Conservation (phyloP, 1,139 yeast species). For the Sugiyamaella castrensis region DNA sequence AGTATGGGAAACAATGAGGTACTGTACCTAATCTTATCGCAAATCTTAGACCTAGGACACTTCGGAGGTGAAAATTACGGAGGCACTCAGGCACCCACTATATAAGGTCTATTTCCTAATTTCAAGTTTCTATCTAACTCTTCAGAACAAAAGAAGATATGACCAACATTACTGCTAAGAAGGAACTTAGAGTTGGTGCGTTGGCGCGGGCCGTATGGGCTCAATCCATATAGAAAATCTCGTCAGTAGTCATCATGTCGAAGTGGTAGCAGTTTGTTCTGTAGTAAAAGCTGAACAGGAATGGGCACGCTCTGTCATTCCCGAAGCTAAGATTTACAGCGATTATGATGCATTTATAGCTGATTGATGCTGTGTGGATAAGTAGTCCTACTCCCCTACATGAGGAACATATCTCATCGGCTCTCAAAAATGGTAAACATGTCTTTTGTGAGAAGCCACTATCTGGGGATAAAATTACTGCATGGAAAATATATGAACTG, state of each 20-base stretch:
- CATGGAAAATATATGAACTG: slow-evolving; percentile 20
- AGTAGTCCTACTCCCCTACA: slow-evolving; percentile 24
- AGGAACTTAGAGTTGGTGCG: slow-evolving; percentile 3
- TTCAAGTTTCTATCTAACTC: no score
- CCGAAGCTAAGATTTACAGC: slow-evolving; percentile 18
- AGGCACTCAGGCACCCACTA: no score
- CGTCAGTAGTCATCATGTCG: slow-evolving; percentile 11
- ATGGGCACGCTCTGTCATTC: slow-evolving; percentile 17
- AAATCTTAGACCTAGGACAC: no score
- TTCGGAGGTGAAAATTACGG: no score
- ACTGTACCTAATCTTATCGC: no score
- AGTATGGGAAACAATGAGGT: no score
- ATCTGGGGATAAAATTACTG: slow-evolving; percentile 13
- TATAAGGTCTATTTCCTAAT: no score
- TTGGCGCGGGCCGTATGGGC: slow-evolving; percentile 27
- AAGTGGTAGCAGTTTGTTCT: slow-evolving; percentile 21
- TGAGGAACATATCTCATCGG: slow-evolving; percentile 21
- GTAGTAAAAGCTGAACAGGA: slow-evolving; percentile 18
- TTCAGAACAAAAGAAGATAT: no score
- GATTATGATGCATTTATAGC: slow-evolving; percentile 20
- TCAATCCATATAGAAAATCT: slow-evolving; percentile 19
- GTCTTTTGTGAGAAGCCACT: slow-evolving; percentile 27
- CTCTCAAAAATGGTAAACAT: slow-evolving; percentile 21
- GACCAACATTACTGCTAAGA: no score
- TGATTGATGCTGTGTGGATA: slow-evolving; percentile 22